Conservation (phyloP, 208 protist genomes). For the Herpetomonas samuelpessoai region DNA sequence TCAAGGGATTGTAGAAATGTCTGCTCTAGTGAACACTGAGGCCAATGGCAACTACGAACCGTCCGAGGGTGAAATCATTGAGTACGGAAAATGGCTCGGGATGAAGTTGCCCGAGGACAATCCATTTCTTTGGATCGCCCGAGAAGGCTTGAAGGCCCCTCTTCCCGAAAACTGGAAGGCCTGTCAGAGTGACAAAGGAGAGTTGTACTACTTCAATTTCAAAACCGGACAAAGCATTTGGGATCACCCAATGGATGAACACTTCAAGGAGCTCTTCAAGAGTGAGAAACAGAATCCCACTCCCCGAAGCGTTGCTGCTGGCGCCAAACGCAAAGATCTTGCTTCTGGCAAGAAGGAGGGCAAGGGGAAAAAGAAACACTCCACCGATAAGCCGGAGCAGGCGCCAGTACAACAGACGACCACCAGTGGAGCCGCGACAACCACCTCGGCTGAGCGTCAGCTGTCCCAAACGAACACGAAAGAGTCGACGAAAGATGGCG, state of each 20-base stretch:
- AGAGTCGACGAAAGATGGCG: neutral
- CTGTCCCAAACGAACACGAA: no score
- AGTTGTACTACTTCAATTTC: slow-evolving; percentile 97
- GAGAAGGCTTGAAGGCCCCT: slow-evolving; percentile 92
- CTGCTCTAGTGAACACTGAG: slow-evolving; percentile 83
- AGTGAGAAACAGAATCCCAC: slow-evolving; percentile 29
- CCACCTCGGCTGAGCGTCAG: no score
- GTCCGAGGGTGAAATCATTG: slow-evolving; percentile 86
- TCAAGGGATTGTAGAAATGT: slow-evolving; percentile 38
- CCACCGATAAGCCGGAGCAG: neutral
- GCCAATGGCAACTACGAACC: slow-evolving; percentile 89
- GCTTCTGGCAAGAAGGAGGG: neutral
- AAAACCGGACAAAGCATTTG: slow-evolving; percentile 90
- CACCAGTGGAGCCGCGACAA: no score
- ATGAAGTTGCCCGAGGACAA: slow-evolving; percentile 90
- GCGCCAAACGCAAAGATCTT: slow-evolving; percentile 6
- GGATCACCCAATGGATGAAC: slow-evolving; percentile 95
- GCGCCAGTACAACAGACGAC: neutral
- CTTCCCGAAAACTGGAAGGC: slow-evolving; percentile 94
- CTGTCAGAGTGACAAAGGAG: slow-evolving; percentile 89
- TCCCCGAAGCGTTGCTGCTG: slow-evolving; percentile 6
- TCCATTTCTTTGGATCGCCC: slow-evolving; percentile 93
- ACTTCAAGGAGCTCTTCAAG: slow-evolving; percentile 86
- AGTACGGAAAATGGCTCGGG: slow-evolving; percentile 96
- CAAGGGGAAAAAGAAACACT: slow-evolving; percentile 5